Evolutionary conservation across 2,329 filamentous ascomycete genomes (phyloP), one percentile per base, ranked within the genome.

Genomic region (Dothiorella sarmentorum): DNA sequence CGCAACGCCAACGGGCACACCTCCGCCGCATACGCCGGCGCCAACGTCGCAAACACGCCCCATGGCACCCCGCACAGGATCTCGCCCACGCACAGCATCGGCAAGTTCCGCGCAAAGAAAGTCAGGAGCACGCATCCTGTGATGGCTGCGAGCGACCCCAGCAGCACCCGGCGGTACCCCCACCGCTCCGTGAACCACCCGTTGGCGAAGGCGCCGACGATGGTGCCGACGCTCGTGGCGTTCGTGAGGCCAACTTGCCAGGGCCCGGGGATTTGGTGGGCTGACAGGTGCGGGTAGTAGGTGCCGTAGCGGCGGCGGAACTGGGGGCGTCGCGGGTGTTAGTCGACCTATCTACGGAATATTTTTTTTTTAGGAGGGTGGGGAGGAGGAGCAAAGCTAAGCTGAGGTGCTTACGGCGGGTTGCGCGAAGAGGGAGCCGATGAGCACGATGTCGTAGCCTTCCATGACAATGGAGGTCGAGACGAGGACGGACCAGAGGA

Each of bases 401-500:
- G n/a, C n/a, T n/a, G n/a, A n/a, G n/a, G n/a, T n/a, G n/a, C n/a
- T n/a, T n/a, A n/a, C n/a, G 52, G 72, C 68, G 2, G 75, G 72
- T 49, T 73, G 75, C 6, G 68, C 76, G 59, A 84, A 91, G 66
- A 92, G 88, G 72, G 90, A 90, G 73, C 87, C 89, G 68, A 93
- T 86, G 60, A 95, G 78, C 64, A 83, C 85, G 61, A 93, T 80
- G 70, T 95, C 90, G 73, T 91, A 94, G 9, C 89, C 90, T 72
- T 96, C 91, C 91, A 96, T 96, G 66, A 85, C 85, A 69, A 96
- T 93, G 70, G 88, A 90, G 0, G 89, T 91, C 13, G 89, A 93
- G 71, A 96, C 91, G 60, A 95, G 78, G 51, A 95, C 70, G 66
- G 87, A 90, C 90, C 90, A 96, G 13, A 77, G 81, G 59, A 94